Percentiles rank a stretch among this genome's conserved stretches.
Evolutionary conservation across 2,329 filamentous ascomycete species (phyloP).

Genomic region (Whalleya microplaca): DNA sequence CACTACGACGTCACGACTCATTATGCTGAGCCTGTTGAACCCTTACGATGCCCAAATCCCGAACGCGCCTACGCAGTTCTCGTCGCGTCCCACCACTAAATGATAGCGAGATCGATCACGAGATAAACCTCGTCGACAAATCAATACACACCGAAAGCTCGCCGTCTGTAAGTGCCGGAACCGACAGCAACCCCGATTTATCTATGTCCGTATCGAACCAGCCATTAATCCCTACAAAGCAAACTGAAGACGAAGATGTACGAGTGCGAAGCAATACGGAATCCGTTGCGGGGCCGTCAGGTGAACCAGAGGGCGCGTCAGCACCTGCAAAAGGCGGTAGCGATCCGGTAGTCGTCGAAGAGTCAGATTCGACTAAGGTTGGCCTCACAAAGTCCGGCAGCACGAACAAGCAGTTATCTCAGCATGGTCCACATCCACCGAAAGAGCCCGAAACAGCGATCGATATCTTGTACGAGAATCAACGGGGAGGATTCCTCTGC

Average conservation of each 20-base stretch:
- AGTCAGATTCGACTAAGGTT: constrained; percentile 6
- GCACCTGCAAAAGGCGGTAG: constrained; percentile 7
- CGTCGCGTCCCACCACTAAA: constrained; percentile 59
- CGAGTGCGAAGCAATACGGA: constrained; percentile 12
- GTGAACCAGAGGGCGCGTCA: constrained; percentile 7
- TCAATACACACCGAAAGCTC: constrained; percentile 30
- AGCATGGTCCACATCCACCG: constrained; percentile 5
- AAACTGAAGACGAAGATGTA: constrained; percentile 13
- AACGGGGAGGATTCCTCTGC: constrained; percentile 87
- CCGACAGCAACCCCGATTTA: constrained; percentile 17
- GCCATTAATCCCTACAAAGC: constrained; percentile 26
- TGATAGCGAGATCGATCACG: constrained; percentile 70
- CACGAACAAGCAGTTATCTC: constrained; percentile 8
- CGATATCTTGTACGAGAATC: constrained; percentile 94
- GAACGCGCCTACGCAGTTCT: constrained; percentile 47
- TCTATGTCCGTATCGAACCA: constrained; percentile 25
- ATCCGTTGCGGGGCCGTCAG: constrained; percentile 22
- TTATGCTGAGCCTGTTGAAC: constrained; percentile 29
- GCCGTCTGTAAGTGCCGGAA: constrained; percentile 18
- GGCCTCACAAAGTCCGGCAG: constrained; percentile 4
- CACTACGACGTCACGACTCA: constrained; percentile 14
- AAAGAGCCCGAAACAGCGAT: constrained; percentile 59
- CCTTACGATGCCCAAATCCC: constrained; percentile 44
- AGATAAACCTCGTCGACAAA: constrained; percentile 69
- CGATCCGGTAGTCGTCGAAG: constrained; percentile 4